A percentile compares a stretch with the other conserved stretches of the same genome.
phyloP scores from a whole-genome alignment of 2,329 filamentous ascomycete genomes.

The Ceratocystis diversiconidia region DNA sequence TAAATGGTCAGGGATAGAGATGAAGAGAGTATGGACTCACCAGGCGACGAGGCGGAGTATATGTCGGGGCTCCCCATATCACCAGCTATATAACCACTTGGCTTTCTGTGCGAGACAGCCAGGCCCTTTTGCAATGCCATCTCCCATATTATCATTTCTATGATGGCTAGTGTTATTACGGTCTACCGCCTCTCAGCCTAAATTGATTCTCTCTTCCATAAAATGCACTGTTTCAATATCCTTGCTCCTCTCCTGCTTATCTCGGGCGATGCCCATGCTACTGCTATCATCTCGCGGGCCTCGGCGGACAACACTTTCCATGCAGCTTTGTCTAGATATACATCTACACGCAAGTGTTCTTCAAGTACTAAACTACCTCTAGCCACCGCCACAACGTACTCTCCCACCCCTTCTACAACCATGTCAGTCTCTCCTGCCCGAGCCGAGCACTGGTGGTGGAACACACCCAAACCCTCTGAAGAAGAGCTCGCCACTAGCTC shows the following conservation, averaged over 20 bases:
- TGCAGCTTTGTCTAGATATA: background rate
- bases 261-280: background rate
- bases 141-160: too few species aligned
- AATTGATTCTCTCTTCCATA: too few species aligned
- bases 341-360: background rate
- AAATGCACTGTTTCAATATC: background rate
- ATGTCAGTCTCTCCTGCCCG: background rate
- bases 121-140: too few species aligned
- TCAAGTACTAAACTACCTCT: background rate
- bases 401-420: background rate
- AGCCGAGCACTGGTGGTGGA: background rate
- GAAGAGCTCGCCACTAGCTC: background rate
- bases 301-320: background rate
- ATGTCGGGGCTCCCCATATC: too few species aligned
- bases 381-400: background rate
- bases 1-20: too few species aligned
- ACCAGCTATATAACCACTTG: too few species aligned
- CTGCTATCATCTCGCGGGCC: background rate
- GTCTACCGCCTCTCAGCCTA: too few species aligned
- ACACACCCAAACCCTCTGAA: background rate
- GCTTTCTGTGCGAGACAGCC: too few species aligned
- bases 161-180: too few species aligned
- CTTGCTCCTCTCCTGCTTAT: background rate
- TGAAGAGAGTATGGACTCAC: too few species aligned
- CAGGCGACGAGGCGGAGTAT: too few species aligned